phyloP scores from a whole-genome alignment of 148 eudicot species.

The Selenicereus undatus region DNA sequence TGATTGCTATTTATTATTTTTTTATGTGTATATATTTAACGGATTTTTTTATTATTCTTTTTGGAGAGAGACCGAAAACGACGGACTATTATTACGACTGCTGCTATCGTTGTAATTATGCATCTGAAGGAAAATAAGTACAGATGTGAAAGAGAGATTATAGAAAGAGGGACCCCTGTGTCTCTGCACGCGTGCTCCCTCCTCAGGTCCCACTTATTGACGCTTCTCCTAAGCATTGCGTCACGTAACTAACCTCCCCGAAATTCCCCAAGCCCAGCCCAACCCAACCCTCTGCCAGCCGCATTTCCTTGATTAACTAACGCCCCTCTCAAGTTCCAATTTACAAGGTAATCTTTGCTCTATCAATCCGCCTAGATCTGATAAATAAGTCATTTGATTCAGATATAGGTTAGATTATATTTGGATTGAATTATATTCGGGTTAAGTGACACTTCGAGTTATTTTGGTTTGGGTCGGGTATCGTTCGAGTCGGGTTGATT shows the following conservation, averaged over 20 bases:
- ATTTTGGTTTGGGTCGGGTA: too few species aligned
- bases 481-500: too few species aligned
- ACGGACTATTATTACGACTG: background rate
- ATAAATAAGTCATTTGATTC: too few species aligned
- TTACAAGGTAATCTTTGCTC: too few species aligned
- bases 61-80: background rate
- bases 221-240: slow-evolving; percentile 16
- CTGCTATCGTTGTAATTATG: too few species aligned
- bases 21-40: too few species aligned
- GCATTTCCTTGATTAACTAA: background rate
- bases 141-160: background rate
- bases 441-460: too few species aligned
- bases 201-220: slow-evolving; percentile 21
- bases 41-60: too few species aligned
- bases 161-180: slow-evolving; percentile 21
- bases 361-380: too few species aligned
- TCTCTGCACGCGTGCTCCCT: slow-evolving; percentile 34
- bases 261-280: background rate
- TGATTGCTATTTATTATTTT: background rate
- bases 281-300: background rate
- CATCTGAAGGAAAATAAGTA: background rate
- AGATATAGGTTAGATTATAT: too few species aligned
- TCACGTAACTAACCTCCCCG: slow-evolving; percentile 24
- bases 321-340: too few species aligned
- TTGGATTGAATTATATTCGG: too few species aligned